These are phyloP conservation scores for Pyrus communis DNA, from an alignment of 306 rosid species.

Conservation along the genomic window DNA sequence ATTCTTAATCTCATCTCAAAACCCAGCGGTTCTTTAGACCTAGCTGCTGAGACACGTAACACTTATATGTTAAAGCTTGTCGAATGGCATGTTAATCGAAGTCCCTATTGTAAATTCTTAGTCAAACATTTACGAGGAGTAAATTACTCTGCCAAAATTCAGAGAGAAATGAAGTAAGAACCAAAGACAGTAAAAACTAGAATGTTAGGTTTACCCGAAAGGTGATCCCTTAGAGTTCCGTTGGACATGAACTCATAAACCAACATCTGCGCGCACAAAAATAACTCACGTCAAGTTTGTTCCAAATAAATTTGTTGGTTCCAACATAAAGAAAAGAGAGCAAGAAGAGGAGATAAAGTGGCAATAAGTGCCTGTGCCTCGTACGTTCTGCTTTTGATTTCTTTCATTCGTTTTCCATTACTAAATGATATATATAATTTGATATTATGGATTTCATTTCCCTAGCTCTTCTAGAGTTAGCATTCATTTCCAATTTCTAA, in stretches of 20 bases:
- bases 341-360: neutral
- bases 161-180: neutral
- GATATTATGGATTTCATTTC: neutral
- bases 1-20: slow-evolving; percentile 67
- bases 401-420: neutral
- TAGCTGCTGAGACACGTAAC: slow-evolving; percentile 35
- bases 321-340: neutral
- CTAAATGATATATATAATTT: neutral
- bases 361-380: neutral
- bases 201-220: slow-evolving; percentile 55
- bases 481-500: neutral
- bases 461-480: neutral
- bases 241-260: slow-evolving; percentile 87
- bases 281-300: slow-evolving; percentile 9
- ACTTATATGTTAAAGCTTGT: neutral
- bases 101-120: neutral
- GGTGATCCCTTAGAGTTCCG: slow-evolving; percentile 86
- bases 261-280: slow-evolving; percentile 72
- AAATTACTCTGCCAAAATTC: neutral
- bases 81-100: neutral
- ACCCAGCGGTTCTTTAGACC: slow-evolving; percentile 47
- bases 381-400: neutral
- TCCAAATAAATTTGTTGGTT: slow-evolving; percentile 3
- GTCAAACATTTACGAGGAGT: neutral
- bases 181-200: slow-evolving; percentile 3